phyloP scores from a whole-genome alignment of 441 rosid species.

The Gossypium schwendimanii region DNA sequence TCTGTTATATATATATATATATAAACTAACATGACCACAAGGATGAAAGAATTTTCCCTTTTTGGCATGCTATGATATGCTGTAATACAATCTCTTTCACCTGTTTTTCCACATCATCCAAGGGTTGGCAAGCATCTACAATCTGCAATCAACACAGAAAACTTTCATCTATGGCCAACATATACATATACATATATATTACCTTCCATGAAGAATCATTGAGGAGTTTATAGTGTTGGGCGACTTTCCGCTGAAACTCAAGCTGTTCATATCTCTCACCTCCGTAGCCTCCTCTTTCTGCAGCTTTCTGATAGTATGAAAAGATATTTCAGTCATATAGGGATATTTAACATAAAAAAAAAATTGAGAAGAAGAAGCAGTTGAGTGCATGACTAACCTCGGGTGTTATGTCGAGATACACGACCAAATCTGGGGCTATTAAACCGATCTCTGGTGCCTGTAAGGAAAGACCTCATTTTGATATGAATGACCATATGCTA shows the following conservation, averaged over 20 bases:
- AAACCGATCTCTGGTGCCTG: slow-evolving; percentile 53
- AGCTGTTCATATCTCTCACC: slow-evolving; percentile 80
- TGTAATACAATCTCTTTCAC: slow-evolving; percentile 39
- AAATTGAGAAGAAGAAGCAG: neutral
- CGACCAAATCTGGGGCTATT: slow-evolving; percentile 46
- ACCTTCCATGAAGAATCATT: slow-evolving; percentile 84
- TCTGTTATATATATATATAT: too few relatives aligned
- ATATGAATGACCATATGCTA: neutral
- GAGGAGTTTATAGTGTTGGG: slow-evolving; percentile 47
- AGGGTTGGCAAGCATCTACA: slow-evolving; percentile 46
- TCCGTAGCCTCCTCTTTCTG: slow-evolving; percentile 93
- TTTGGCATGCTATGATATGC: slow-evolving; percentile 37
- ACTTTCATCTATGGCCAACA: neutral
- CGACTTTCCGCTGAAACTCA: slow-evolving; percentile 79
- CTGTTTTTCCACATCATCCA: slow-evolving; percentile 58
- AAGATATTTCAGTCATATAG: neutral
- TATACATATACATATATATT: neutral
- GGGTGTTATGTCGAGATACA: slow-evolving; percentile 46
- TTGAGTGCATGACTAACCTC: slow-evolving; percentile 30
- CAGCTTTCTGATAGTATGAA: slow-evolving; percentile 53
- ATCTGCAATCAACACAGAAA: neutral
- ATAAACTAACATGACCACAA: slow-evolving; percentile 42
- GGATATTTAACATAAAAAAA: neutral
- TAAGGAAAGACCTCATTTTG: slow-evolving; percentile 11
- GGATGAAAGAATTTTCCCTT: slow-evolving; percentile 49